phyloP scores from a whole-genome alignment of 805 yeast species.

The Candida maesae region DNA sequence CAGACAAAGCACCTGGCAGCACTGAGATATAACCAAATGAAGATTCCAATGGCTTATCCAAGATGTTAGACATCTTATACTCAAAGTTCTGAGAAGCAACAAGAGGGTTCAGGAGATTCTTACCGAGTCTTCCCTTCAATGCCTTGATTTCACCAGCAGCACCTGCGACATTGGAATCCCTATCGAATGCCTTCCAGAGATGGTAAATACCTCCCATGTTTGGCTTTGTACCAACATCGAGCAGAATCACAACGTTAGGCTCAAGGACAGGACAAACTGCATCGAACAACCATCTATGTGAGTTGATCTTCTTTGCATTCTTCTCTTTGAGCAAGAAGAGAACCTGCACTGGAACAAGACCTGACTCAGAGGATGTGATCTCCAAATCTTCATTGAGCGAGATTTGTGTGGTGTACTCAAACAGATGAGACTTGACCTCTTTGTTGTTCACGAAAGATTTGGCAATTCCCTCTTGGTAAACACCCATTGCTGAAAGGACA shows the following conservation, averaged over 20 bases:
- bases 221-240: slow-evolving; percentile 99
- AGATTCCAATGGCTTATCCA: slow-evolving; percentile 92
- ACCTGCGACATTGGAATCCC: slow-evolving; percentile 96
- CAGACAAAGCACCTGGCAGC: slow-evolving; percentile 93
- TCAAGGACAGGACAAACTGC: slow-evolving; percentile 89
- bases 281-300: slow-evolving; percentile 96
- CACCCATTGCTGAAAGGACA: slow-evolving; percentile 89
- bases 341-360: slow-evolving; percentile 91
- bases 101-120: slow-evolving; percentile 77
- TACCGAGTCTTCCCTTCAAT: slow-evolving; percentile 87
- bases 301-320: slow-evolving; percentile 90
- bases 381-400: slow-evolving; percentile 86
- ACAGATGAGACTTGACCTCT: slow-evolving; percentile 88
- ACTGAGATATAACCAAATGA: slow-evolving; percentile 91
- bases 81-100: slow-evolving; percentile 97
- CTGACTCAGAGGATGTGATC: slow-evolving; percentile 86
- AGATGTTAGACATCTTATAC: slow-evolving; percentile 93
- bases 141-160: slow-evolving; percentile 98
- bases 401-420: slow-evolving; percentile 94
- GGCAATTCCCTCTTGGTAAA: slow-evolving; percentile 96
- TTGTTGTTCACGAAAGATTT: slow-evolving; percentile 89
- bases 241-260: slow-evolving; percentile 83
- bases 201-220: slow-evolving; percentile 84
- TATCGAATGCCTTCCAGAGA: slow-evolving; percentile 96
- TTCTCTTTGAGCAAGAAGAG: slow-evolving; percentile 89